Evolutionary conservation across 192 early-diverging fungal species (phyloP).

Genomic region (Polychytrium aggregatum): DNA sequence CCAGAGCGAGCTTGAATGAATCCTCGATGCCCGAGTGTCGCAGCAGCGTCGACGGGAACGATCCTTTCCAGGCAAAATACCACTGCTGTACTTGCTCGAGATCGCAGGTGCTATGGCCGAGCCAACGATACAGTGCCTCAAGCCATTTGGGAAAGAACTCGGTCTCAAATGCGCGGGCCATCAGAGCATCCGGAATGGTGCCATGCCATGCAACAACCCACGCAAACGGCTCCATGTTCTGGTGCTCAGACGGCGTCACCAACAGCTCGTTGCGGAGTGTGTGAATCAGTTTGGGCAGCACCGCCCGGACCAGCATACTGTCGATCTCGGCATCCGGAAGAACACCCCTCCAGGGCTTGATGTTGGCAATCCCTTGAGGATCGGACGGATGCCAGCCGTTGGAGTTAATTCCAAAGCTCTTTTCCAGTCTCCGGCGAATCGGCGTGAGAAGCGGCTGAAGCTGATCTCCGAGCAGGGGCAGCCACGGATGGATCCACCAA

Average conservation of each 20-base stretch:
- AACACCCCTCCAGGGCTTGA: conserved; percentile 63
- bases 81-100: conserved; percentile 57
- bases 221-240: conserved; percentile 48
- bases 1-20: conserved; percentile 54
- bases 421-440: conserved; percentile 50
- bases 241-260: conserved; percentile 66
- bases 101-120: conserved; percentile 35
- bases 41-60: conserved; percentile 31
- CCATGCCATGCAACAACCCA: conserved; percentile 53
- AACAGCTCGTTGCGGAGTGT: conserved; percentile 47
- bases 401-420: too few species aligned
- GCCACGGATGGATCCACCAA: conserved; percentile 73
- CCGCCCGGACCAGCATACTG: conserved; percentile 38
- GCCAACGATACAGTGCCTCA: conserved; percentile 56
- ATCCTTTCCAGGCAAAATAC: conserved; percentile 57
- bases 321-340: conserved; percentile 42
- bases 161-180: conserved; percentile 52
- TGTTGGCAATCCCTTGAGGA: conserved; percentile 13
- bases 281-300: conserved; percentile 62
- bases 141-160: conserved; percentile 80
- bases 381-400: conserved; percentile 58
- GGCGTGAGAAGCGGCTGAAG: conserved; percentile 36
- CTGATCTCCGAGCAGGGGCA: conserved; percentile 46
- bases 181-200: conserved; percentile 31
- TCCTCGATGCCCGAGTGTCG: conserved; percentile 31